These are phyloP conservation scores for Ulota crispa DNA, from an alignment of 225 moss, liverwort and hornwort genomes.

Conservation along the genomic window DNA sequence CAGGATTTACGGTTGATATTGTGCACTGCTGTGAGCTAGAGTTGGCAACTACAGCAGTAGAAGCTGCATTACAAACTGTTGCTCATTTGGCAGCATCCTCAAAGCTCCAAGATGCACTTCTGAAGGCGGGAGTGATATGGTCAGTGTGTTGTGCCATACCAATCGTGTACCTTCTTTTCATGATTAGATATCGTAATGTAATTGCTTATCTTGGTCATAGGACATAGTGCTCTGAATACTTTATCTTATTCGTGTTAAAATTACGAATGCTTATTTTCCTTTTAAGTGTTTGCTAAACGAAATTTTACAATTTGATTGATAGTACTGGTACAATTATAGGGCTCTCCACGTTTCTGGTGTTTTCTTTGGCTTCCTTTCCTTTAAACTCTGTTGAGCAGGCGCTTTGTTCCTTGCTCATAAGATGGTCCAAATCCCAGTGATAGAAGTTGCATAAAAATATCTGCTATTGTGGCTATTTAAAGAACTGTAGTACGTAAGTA, in stretches of 20 bases:
- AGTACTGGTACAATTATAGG: not conserved
- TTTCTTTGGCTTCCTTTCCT: too few relatives aligned
- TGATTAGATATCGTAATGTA: not conserved
- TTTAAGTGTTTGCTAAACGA: not conserved
- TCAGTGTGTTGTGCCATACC: conserved; percentile 25
- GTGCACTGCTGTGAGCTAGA: conserved; percentile 94
- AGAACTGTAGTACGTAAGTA: too few relatives aligned
- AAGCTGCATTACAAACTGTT: conserved; percentile 87
- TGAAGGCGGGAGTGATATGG: conserved; percentile 90
- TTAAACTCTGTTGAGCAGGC: too few relatives aligned
- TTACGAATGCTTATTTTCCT: too few relatives aligned
- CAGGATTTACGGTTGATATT: conserved; percentile 87
- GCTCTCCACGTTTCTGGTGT: too few relatives aligned
- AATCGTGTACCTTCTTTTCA: not conserved
- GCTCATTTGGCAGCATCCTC: conserved; percentile 77
- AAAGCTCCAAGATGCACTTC: conserved; percentile 74
- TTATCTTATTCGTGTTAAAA: too few relatives aligned
- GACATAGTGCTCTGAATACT: too few relatives aligned
- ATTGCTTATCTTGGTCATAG: too few relatives aligned
- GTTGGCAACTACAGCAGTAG: conserved; percentile 75
- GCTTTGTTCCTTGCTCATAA: too few relatives aligned
- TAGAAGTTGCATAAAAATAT: too few relatives aligned
- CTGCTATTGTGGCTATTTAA: too few relatives aligned
- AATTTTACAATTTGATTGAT: not conserved
- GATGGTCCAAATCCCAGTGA: too few relatives aligned